A percentile compares a stretch with the other conserved stretches of the same genome.
phyloP scores from a whole-genome alignment of 2,329 filamentous ascomycete species.

The Neonectria hederae region DNA sequence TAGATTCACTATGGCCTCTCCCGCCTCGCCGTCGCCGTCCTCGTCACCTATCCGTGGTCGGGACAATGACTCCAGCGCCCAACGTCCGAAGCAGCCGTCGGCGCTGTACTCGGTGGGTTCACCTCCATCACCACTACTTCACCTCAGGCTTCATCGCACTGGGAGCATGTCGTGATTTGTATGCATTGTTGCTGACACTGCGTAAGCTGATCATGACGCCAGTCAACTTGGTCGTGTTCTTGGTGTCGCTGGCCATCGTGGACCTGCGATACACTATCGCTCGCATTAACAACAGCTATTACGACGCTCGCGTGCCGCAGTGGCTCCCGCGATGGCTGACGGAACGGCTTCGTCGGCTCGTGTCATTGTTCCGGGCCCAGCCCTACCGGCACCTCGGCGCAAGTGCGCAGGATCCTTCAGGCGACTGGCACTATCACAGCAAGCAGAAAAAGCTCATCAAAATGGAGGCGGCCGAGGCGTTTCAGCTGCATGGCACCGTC shows the following conservation, averaged over 20 bases:
- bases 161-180: neutral
- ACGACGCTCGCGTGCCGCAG: constrained; percentile 32
- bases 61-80: constrained; percentile 16
- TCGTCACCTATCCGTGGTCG: constrained; percentile 25
- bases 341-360: constrained; percentile 49
- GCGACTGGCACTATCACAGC: constrained; percentile 60
- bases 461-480: constrained; percentile 71
- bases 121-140: neutral
- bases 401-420: constrained; percentile 32
- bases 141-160: neutral
- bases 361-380: constrained; percentile 51
- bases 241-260: constrained; percentile 71
- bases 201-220: constrained; percentile 66
- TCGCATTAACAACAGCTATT: constrained; percentile 52
- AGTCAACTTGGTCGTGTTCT: constrained; percentile 69
- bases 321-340: constrained; percentile 28
- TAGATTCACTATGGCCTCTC: constrained; percentile 4
- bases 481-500: constrained; percentile 66
- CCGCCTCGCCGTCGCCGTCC: constrained; percentile 6
- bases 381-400: constrained; percentile 49
- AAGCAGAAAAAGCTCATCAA: constrained; percentile 69
- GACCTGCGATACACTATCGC: constrained; percentile 65
- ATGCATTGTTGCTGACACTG: constrained; percentile 22
- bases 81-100: constrained; percentile 30
- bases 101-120: constrained; percentile 41